Conservation (phyloP, 202 grass and related monocot genomes). For the Brachypodium distachyon region DNA sequence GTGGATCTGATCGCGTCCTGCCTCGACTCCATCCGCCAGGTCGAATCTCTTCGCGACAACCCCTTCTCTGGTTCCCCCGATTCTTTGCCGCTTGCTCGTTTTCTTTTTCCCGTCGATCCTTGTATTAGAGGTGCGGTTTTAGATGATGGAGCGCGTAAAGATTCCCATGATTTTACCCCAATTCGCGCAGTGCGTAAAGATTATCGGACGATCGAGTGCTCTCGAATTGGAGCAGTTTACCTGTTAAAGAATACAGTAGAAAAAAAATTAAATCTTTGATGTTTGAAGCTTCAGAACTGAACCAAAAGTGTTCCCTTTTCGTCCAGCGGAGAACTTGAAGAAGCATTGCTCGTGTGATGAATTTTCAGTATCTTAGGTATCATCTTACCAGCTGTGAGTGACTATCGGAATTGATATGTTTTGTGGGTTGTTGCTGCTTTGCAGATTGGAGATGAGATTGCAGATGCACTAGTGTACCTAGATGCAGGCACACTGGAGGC, state of each 20-base stretch:
- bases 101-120: not conserved
- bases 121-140: too few relatives aligned
- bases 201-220: not conserved
- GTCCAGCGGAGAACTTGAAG: not conserved
- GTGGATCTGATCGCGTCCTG: constrained; percentile 75
- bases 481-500: constrained; percentile 69
- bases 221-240: not conserved
- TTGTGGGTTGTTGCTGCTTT: not conserved
- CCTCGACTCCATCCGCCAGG: constrained; percentile 72
- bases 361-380: not conserved
- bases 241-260: not conserved
- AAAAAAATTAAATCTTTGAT: too few relatives aligned
- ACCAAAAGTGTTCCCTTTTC: not conserved
- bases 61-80: not conserved
- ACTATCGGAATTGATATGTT: not conserved
- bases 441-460: constrained; percentile 74
- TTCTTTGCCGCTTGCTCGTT: not conserved
- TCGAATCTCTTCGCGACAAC: constrained; percentile 3
- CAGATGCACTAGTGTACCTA: constrained; percentile 51
- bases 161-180: not conserved
- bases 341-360: not conserved
- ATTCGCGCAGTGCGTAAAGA: not conserved
- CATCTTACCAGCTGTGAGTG: not conserved
- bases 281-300: not conserved
- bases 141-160: not conserved